Evolutionary conservation across 805 yeast genomes (phyloP).

Genomic region (Starmerella cellae): DNA sequence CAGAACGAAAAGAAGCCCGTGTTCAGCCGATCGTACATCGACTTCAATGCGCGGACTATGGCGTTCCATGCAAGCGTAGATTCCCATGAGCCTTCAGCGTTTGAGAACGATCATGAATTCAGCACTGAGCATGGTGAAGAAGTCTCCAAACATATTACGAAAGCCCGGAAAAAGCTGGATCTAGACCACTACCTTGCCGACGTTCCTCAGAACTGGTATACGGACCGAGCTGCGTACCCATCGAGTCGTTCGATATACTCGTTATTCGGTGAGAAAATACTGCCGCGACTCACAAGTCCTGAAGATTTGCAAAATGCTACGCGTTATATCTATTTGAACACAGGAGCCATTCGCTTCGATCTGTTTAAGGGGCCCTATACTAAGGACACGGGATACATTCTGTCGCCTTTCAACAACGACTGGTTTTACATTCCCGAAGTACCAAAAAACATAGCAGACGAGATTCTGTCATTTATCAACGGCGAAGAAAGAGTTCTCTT

Average conservation of each 20-base stretch:
- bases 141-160: constrained; percentile 35
- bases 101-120: constrained; percentile 36
- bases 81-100: constrained; percentile 32
- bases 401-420: constrained; percentile 68
- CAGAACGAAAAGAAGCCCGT: constrained; percentile 10
- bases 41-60: constrained; percentile 63
- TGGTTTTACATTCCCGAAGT: constrained; percentile 56
- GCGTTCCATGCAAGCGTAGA: constrained; percentile 35
- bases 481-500: constrained; percentile 16
- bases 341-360: constrained; percentile 81
- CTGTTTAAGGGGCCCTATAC: constrained; percentile 75
- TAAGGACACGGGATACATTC: constrained; percentile 59
- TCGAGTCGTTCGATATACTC: constrained; percentile 44
- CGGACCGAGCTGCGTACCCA: constrained; percentile 53
- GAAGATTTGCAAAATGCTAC: constrained; percentile 19
- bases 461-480: constrained; percentile 44
- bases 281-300: constrained; percentile 32
- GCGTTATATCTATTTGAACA: constrained; percentile 54
- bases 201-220: constrained; percentile 52
- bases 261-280: constrained; percentile 43
- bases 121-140: background rate
- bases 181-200: constrained; percentile 46
- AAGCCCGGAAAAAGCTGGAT: constrained; percentile 36
- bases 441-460: constrained; percentile 45
- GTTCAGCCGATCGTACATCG: constrained; percentile 58